Evolutionary conservation across 2,329 filamentous ascomycete species (phyloP).

Genomic region (Aspergillus pseudoglaucus): DNA sequence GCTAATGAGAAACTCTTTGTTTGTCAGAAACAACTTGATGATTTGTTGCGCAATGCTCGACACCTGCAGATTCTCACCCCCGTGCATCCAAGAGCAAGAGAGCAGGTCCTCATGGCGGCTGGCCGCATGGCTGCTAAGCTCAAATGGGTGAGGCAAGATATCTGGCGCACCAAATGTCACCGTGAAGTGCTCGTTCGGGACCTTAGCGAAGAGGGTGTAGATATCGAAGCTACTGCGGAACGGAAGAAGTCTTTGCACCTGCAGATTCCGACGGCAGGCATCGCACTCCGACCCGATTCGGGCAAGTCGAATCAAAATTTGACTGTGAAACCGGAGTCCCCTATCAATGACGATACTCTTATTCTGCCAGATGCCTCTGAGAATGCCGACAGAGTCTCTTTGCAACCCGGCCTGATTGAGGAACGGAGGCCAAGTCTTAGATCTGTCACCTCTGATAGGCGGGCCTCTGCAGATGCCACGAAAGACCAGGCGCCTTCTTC

Average conservation of each 20-base stretch:
- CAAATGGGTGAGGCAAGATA: constrained; percentile 90
- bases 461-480: constrained; percentile 18
- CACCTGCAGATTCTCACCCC: constrained; percentile 85
- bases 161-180: constrained; percentile 87
- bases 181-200: constrained; percentile 81
- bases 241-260: constrained; percentile 10
- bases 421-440: constrained; percentile 27
- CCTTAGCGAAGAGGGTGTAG: constrained; percentile 63
- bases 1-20: constrained; percentile 69
- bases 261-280: constrained; percentile 10
- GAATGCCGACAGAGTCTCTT: constrained; percentile 11
- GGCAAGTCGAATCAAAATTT: constrained; percentile 1
- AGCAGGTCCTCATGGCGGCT: constrained; percentile 77
- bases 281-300: constrained; percentile 10
- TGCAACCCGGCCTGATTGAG: constrained; percentile 18
- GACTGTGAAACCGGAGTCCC: constrained; percentile 7
- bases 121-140: constrained; percentile 78
- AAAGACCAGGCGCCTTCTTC: constrained; percentile 24
- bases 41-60: constrained; percentile 77
- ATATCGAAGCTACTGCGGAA: constrained; percentile 19
- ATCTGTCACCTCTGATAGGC: constrained; percentile 27
- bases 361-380: constrained; percentile 10
- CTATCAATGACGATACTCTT: constrained; percentile 7
- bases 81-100: constrained; percentile 82
- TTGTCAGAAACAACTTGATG: constrained; percentile 71